Evolutionary conservation across 768 basidiomycete genomes (phyloP), one percentile per base, ranked within the genome.

Genomic region (Podaxis sp.): DNA sequence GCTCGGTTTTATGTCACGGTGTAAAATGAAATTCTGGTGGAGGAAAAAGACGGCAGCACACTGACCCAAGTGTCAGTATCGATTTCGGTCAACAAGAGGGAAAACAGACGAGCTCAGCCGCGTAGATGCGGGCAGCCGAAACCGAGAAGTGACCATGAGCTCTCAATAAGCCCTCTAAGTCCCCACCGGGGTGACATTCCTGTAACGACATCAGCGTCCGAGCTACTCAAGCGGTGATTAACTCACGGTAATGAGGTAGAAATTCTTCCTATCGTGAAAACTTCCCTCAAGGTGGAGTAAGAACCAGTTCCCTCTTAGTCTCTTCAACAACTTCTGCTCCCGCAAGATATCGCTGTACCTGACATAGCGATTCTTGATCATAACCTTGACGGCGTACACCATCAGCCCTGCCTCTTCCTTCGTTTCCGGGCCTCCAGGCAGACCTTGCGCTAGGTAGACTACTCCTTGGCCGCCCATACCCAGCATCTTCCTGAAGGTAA

Each of bases 191-290:
- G 44, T 67, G 59, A 37, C 60, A 68, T 38, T 68, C 62, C 68
- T 68, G 41, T 51, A 46, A 20, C n/a, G 12, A 17, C 13, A 15
- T 33, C 50, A 46, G 28, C 2, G 11, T 11, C 11, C 13, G 22
- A 17, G 4, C 7, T 20, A 33, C 40, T 50, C 13, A 26, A 33
- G 50, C 28, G 12, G 46, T 13, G 20, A 52, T 58, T 4, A 12
- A 53, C 67, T 4, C 49, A 66, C 68, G 24, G 66, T 66, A 33
- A 68, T 41, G 26, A 68, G 48, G 36, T 68, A 68, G 44, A 66
- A 68, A 52, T 68, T 66, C 24, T 65, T 61, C 26, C 50, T 64
- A 46, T 68, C 67, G 40, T 68, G 67, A 36, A 68, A 68, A 58
- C 67, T 68, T 4, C 58, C 67, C 22, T 65, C 62, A 24, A 68